Evolutionary conservation across 176 grass and related monocot species (phyloP), one percentile per base, ranked within the genome.

Genomic region (Pontederia paniculata): DNA sequence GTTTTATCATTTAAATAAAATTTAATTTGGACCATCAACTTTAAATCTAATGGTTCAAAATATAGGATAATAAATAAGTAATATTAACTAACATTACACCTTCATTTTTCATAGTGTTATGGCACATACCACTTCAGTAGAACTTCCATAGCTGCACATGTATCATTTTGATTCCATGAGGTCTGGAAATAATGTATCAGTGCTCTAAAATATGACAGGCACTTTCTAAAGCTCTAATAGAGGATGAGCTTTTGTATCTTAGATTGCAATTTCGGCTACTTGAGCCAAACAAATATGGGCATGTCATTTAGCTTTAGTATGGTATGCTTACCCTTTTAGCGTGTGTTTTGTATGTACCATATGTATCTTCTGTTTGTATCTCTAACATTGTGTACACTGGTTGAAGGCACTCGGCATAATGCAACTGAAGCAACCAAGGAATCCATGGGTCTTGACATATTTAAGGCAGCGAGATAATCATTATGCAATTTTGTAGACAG

Each of bases 161-260:
- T n/a, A n/a, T n/a, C n/a, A n/a, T n/a, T n/a, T n/a, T n/a, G n/a
- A n/a, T n/a, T n/a, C n/a, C n/a, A n/a, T n/a, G n/a, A n/a, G 25
- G 25, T 37, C 9, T 8, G 50, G 50, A 18, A 17, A 20, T 61
- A 18, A 48, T 69, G 44, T 10, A 54, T 68, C 72, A 15, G 52
- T 81, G 60, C 3, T 76, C 42, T 72, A 3, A 55, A 41, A 17
- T 74, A 12, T 31, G 42, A 49, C 80, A 98, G 94, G 94, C 87
- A 44, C 69, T 98, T 14, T 91, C 94, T 10, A 98, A 88, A 73
- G 80, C 87, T 77, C 73, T 98, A 59, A 79, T 69, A 48, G 87
- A 91, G 15, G 87, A 98, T 52, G 93, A 98, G 42, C 79, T 98
- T 23, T 74, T 91, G 68, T 98, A 98, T 82, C 69, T 91, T 25